These are phyloP conservation scores for Cordyceps javanica DNA, from an alignment of 2,329 filamentous ascomycete species.

Conservation along the genomic window DNA sequence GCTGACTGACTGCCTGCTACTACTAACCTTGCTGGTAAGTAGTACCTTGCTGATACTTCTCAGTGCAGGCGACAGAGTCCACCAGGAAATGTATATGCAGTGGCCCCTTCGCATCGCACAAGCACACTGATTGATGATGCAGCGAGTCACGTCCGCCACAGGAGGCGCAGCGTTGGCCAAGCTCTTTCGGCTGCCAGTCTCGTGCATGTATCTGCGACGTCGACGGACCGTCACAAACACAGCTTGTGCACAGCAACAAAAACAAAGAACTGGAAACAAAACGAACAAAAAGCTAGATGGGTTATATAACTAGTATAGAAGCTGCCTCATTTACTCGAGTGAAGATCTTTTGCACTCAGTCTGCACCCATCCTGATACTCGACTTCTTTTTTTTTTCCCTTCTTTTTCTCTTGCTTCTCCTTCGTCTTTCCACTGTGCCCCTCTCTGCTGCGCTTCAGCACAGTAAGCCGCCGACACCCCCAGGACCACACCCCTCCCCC, in stretches of 20 bases:
- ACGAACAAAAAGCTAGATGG: not conserved
- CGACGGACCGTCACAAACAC: no score
- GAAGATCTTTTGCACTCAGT: not conserved
- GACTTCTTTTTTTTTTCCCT: no score
- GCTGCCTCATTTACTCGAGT: not conserved
- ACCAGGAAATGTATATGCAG: no score
- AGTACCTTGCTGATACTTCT: no score
- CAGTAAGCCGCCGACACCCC: slow-evolving; percentile 2
- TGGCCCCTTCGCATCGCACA: no score
- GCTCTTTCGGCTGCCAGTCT: no score
- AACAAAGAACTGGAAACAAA: not conserved
- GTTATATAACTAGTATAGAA: no score
- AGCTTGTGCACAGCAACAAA: not conserved
- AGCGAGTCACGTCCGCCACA: not conserved
- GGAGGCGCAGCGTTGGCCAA: not conserved
- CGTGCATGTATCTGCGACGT: not conserved
- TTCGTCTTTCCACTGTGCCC: not conserved
- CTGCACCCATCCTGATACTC: no score
- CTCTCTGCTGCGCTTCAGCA: slow-evolving; percentile 1
- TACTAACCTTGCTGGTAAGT: no score
- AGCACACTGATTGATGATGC: no score
- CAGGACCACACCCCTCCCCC: not conserved
- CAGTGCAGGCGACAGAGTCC: no score
- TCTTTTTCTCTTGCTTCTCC: not conserved
- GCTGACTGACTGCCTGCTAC: not conserved